Evolutionary conservation across 2,329 filamentous ascomycete genomes (phyloP).

Genomic region (Cladosporium sp.): DNA sequence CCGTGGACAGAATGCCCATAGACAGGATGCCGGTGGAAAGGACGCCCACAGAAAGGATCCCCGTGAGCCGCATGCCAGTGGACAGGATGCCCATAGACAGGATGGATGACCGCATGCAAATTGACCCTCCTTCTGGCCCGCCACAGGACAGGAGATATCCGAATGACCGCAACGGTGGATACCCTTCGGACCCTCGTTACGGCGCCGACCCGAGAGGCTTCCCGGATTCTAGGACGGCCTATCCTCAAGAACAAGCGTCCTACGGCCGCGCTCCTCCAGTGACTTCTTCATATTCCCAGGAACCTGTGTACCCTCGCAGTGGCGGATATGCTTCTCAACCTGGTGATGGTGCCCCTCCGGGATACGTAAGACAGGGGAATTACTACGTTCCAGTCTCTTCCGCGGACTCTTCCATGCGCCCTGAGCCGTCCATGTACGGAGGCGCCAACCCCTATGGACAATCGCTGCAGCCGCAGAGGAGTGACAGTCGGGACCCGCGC

Average conservation of each 20-base stretch:
- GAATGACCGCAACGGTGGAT: slow-evolving; percentile 15
- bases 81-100: neutral
- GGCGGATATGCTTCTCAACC: slow-evolving; percentile 18
- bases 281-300: neutral
- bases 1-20: slow-evolving; percentile 13
- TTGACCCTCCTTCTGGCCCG: slow-evolving; percentile 20
- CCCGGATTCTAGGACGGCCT: slow-evolving; percentile 13
- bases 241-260: slow-evolving; percentile 4
- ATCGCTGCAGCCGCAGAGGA: slow-evolving; percentile 10
- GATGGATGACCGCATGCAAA: slow-evolving; percentile 17
- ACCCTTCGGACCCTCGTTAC: slow-evolving; percentile 20
- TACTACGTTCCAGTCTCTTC: slow-evolving; percentile 29
- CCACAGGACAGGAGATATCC: slow-evolving; percentile 13
- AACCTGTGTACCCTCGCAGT: slow-evolving; percentile 3
- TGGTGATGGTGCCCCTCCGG: slow-evolving; percentile 27
- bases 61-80: slow-evolving; percentile 15
- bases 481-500: slow-evolving; percentile 19
- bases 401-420: slow-evolving; percentile 19
- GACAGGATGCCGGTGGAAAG: slow-evolving; percentile 21
- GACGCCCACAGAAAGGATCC: slow-evolving; percentile 23
- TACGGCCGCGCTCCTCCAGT: slow-evolving; percentile 18
- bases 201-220: slow-evolving; percentile 18
- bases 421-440: slow-evolving; percentile 5
- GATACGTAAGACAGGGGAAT: slow-evolving; percentile 30
- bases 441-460: slow-evolving; percentile 1